Base-by-base conservation (phyloP, 495 filamentous ascomycete species). In the Podospora pseudopauciseta region DNA sequence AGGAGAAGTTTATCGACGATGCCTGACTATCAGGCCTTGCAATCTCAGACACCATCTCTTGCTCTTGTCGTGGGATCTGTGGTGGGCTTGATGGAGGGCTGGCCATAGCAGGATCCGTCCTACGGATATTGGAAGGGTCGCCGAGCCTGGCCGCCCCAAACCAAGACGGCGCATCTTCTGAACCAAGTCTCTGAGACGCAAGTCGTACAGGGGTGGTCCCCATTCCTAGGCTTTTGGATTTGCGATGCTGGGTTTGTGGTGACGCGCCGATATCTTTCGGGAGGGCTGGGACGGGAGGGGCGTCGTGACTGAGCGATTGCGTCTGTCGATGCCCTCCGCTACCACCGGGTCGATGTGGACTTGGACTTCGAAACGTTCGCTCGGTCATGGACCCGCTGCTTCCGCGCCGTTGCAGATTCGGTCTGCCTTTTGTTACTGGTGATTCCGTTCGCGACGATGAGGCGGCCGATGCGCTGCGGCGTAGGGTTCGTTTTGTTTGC, bases 341-440 rank as follows among this genome's bases (percentile, higher is more conserved):
- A 77, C 63, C 82, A 74, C 60, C 26, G 13, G 62, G 85, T 78
- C 78, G 80, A 81, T 69, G 92, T 82, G 68, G 92, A 86, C 65
- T 88, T 77, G 70, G 90, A 82, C 67, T 80, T 67, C 93, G 86
- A 78, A 97, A 97, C 1, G 92, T 92, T 54, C 93, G 85, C 69
- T 92, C 90, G 55, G 86, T 89, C 93, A 97, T 96, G 32, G 92
- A 96, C 16, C 88, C 86, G 58, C 83, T 86, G 77, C 93, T 97
- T 30, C 80, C 85, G 30, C 83, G 82, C 59, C 93, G 83, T 65
- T 86, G 84, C 49, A 94, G 81, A 11, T 77, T 79, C 64, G 76
- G 72, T 64, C 77, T 78, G 75, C 77, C 76, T 57, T 80, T 79
- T 61, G 71, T 71, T 30, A 81, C 77, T 65, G 79, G 80, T 19